A percentile compares a stretch with the other conserved stretches of the same genome.
Evolutionary conservation across 2,329 filamentous ascomycete species (phyloP).

Genomic region (Knoxdaviesia proteae): DNA sequence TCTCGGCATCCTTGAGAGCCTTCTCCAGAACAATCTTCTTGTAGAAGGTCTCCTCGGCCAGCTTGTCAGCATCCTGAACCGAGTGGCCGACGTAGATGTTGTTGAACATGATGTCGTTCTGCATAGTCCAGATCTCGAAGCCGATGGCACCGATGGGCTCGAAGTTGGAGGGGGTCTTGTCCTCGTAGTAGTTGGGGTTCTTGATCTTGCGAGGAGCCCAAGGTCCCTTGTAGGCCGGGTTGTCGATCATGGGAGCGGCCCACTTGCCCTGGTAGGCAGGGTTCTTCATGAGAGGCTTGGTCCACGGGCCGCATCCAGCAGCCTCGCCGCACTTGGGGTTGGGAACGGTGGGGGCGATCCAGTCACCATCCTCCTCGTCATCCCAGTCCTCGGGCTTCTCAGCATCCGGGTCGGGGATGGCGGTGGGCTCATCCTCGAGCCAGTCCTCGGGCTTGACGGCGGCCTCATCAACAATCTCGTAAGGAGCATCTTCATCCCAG

Average conservation of each 20-base stretch:
- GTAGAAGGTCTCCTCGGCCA: slow-evolving; percentile 76
- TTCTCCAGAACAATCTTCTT: slow-evolving; percentile 72
- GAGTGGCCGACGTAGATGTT: slow-evolving; percentile 99
- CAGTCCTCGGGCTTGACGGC: slow-evolving; percentile 86
- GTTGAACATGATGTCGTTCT: slow-evolving; percentile 95
- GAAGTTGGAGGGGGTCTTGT: slow-evolving; percentile 90
- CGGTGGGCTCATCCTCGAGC: slow-evolving; percentile 73
- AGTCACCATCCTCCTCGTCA: slow-evolving; percentile 98
- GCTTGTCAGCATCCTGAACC: slow-evolving; percentile 70
- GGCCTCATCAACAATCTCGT: slow-evolving; percentile 84
- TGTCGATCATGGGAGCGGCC: slow-evolving; percentile 80
- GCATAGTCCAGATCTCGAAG: slow-evolving; percentile 99
- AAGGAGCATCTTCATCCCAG: slow-evolving; percentile 97
- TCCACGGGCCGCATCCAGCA: slow-evolving; percentile 88
- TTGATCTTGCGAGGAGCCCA: slow-evolving; percentile 92
- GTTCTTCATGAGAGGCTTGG: slow-evolving; percentile 82
- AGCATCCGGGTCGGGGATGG: slow-evolving; percentile 78
- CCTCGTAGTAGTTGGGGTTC: slow-evolving; percentile 93
- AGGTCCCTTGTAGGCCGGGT: slow-evolving; percentile 91
- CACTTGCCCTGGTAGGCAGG: slow-evolving; percentile 98
- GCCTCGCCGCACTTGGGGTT: slow-evolving; percentile 92
- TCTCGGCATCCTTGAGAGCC: slow-evolving; percentile 55
- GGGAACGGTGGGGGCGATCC: slow-evolving; percentile 70
- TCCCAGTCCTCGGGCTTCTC: slow-evolving; percentile 99
- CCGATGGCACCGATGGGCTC: slow-evolving; percentile 97